Base-by-base conservation (phyloP, 208 protist species). In the Blastocrithidia nonstop region DNA sequence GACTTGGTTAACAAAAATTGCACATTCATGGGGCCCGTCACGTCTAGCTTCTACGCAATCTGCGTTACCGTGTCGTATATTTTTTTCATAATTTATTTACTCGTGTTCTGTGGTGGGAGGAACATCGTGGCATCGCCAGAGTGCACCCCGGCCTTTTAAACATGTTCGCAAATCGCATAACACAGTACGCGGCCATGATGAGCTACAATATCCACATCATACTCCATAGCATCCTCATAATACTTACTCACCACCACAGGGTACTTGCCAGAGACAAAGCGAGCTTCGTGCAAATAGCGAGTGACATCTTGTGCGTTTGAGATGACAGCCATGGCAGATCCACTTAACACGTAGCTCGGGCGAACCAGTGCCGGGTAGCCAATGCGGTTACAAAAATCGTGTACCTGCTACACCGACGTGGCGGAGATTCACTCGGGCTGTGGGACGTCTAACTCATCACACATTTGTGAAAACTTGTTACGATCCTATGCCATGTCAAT, bases 191-290 rank as follows among this genome's bases (percentile, higher is more conserved):
- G 50, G 31, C 97, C 96, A 50, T 98, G 77, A 46, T 87, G 61
- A n/a, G 96, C 96, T 13, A 99, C 96, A 42, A 96, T 96, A 65
- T 98, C 96, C 32, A 99, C 81, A 61, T 99, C 97, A 64, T 98
- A 97, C 77, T 99, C 97, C 66, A 94, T 97, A 16, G 95, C 95
- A 24, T 72, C 67, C 37, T 86, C 72, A 49, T 97, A 93, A 64
- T 98, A 99, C 79, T 98, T 98, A 48, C 93, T 96, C 27, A 98
- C 95, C 15, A 98, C 95, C 16, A 98, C 95, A 19, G 88, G 91
- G 56, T 94, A 61, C 9, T 94, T 80, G 23, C 72, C 78, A 28
- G 72, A 92, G 11, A 97, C 89, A 9, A 76, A 56, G 5, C 76
- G 85, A 16, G 94, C 96, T 48, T 94, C 61, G 36, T 67, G 50